These are phyloP conservation scores for Chaetomiaceae sp. DNA, from an alignment of 2,329 filamentous ascomycete species.

Conservation along the genomic window DNA sequence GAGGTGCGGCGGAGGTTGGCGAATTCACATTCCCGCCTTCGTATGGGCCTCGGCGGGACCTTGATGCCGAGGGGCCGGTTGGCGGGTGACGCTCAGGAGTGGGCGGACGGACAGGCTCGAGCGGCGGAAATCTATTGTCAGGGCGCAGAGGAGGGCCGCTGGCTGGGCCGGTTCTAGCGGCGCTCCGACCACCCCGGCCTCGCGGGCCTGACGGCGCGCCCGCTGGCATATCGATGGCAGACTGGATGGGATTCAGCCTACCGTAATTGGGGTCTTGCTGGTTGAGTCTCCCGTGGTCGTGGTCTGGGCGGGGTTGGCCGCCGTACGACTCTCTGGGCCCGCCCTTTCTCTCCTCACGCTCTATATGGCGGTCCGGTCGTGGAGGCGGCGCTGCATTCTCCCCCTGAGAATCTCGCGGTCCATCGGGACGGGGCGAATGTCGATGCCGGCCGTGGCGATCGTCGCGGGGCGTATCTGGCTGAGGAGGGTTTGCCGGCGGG, in stretches of 20 bases:
- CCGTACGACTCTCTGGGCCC: conserved; percentile 18
- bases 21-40: conserved; percentile 30
- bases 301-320: conserved; percentile 40
- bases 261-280: conserved; percentile 61
- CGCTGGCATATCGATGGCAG: conserved; percentile 46
- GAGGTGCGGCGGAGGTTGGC: conserved; percentile 22
- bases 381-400: conserved; percentile 28
- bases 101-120: conserved; percentile 40
- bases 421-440: conserved; percentile 33
- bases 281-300: conserved; percentile 46
- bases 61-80: conserved; percentile 49
- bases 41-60: conserved; percentile 43
- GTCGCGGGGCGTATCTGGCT: conserved; percentile 41
- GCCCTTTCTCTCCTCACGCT: conserved; percentile 35
- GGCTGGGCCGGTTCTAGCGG: conserved; percentile 29
- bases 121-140: conserved; percentile 40
- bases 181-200: conserved; percentile 37
- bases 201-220: conserved; percentile 52
- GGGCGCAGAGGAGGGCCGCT: conserved; percentile 38
- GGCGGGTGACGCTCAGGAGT: conserved; percentile 51
- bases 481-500: conserved; percentile 30
- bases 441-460: conserved; percentile 45
- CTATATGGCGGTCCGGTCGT: conserved; percentile 33
- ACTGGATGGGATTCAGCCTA: conserved; percentile 52
- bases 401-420: conserved; percentile 31